Base-by-base conservation (phyloP, 2,329 filamentous ascomycete genomes). In the Alternaria dauci region DNA sequence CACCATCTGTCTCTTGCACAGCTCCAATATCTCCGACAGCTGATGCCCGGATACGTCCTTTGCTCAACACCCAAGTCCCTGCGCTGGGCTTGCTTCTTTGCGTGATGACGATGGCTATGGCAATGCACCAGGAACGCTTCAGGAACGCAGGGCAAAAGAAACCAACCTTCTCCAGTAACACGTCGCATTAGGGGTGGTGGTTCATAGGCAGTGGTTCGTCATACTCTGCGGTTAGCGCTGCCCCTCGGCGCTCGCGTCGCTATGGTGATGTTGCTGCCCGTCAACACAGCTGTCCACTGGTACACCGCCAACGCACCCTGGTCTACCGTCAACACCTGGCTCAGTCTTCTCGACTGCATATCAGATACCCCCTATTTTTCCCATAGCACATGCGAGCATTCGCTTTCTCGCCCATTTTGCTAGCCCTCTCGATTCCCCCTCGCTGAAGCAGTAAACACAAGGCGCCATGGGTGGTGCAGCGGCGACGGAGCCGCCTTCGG, bases 401-500 rank as follows among this genome's bases (percentile, higher is more conserved):
- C 65, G 59, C 58, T 67, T 59, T 55, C 48, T 58, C 43, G 55
- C 59, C 57, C 55, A 47, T 58, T 46, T 39, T 50, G 47, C 51
- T 58, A 50, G 41, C 61, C 57, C 52, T 53, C 60, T 55, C 63
- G 32, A 41, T 52, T 56, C 47, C 51, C 66, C 54, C 54, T 70
- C 66, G 65, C 67, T 71, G 63, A 63, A 59, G 38, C 62, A 54
- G 60, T 69, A 73, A 68, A 72, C 65, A 74, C 68, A 78, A 67
- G 39, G 72, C 76, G 70, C 65, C 52, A 90, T 90, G 88, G 86
- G 87, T 78, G 86, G 84, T 68, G 84, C 85, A 63, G 63, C 72
- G 63, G 83, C 85, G 70, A 81, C 85, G 71, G 89, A 90, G 69
- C 81, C 82, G 70, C 89, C 89, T 69, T 85, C 86, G 53, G 88